Percentiles rank a stretch among this genome's conserved stretches.
These are phyloP conservation scores for Linnemannia elongata DNA, from an alignment of 192 early-diverging fungal genomes.

Conservation along the genomic window DNA sequence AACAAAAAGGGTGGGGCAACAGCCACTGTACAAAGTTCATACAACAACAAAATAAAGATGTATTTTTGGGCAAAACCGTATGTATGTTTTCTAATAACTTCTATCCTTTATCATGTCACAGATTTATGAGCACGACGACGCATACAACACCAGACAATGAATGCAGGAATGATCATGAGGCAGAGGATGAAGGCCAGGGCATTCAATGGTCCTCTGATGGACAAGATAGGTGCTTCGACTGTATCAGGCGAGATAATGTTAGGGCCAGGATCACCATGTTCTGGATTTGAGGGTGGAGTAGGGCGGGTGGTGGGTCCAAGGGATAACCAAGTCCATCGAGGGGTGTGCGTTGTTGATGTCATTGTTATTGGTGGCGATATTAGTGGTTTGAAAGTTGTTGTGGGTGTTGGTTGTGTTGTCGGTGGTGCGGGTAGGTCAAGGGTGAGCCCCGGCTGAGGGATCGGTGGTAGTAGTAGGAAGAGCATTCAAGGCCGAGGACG, in stretches of 20 bases:
- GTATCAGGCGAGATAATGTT: neutral
- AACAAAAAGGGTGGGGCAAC: neutral
- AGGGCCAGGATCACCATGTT: neutral
- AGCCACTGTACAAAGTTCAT: neutral
- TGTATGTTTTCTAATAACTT: no score
- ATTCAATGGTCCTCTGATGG: constrained; percentile 8
- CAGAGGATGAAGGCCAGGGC: constrained; percentile 5
- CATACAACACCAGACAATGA: constrained; percentile 52
- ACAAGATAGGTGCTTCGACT: neutral
- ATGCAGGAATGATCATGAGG: constrained; percentile 43
- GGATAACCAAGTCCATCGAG: constrained; percentile 11
- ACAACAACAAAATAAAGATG: constrained; percentile 20
- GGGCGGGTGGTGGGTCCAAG: neutral
- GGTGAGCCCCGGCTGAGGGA: neutral
- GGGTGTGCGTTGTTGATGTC: neutral
- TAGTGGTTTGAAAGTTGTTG: neutral
- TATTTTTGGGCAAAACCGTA: neutral
- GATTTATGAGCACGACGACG: constrained; percentile 11
- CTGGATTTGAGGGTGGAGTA: neutral
- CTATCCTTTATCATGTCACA: no score
- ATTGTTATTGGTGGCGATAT: neutral
- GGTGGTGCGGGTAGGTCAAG: neutral
- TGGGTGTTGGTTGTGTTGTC: neutral
- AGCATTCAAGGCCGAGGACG: neutral
- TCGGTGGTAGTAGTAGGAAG: neutral